These are phyloP conservation scores for Fusarium sp. DNA, from an alignment of 2,329 filamentous ascomycete genomes.

Conservation along the genomic window DNA sequence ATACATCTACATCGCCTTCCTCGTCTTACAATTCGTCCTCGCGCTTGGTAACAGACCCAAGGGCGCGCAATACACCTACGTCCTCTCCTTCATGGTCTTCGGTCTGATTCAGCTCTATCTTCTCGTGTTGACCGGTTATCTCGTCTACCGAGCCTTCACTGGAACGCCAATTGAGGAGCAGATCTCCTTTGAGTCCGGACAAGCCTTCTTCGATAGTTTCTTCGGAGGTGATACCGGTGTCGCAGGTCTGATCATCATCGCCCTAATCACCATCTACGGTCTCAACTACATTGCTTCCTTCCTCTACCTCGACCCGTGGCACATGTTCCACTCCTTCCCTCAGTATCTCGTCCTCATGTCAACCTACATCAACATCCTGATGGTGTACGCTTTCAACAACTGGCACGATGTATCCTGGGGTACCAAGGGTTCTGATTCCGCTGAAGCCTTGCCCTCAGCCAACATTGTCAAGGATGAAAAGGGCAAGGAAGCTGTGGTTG, in stretches of 20 bases:
- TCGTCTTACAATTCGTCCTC: constrained; percentile 42
- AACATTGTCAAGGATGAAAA: constrained; percentile 40
- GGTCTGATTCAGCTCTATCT: constrained; percentile 42
- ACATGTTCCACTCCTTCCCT: constrained; percentile 46
- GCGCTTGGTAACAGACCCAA: constrained; percentile 44
- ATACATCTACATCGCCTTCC: constrained; percentile 42
- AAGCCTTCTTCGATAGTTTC: constrained; percentile 41
- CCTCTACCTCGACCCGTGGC: constrained; percentile 44
- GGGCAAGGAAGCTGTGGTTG: constrained; percentile 37
- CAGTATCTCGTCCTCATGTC: constrained; percentile 45
- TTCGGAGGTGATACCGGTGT: constrained; percentile 39
- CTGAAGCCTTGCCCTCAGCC: constrained; percentile 39
- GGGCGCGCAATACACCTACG: constrained; percentile 42
- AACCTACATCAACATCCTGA: constrained; percentile 45
- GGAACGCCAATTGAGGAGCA: constrained; percentile 37
- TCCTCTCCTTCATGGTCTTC: constrained; percentile 42
- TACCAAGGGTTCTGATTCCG: constrained; percentile 41
- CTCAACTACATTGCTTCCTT: constrained; percentile 43
- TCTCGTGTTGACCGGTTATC: constrained; percentile 39
- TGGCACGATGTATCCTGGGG: constrained; percentile 45
- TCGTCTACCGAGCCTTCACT: constrained; percentile 41
- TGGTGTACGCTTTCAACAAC: constrained; percentile 46
- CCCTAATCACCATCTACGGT: constrained; percentile 42
- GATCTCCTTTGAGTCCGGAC: constrained; percentile 36
- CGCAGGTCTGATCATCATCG: constrained; percentile 42